phyloP scores from a whole-genome alignment of 805 yeast species.

The Ogataea henricii region DNA sequence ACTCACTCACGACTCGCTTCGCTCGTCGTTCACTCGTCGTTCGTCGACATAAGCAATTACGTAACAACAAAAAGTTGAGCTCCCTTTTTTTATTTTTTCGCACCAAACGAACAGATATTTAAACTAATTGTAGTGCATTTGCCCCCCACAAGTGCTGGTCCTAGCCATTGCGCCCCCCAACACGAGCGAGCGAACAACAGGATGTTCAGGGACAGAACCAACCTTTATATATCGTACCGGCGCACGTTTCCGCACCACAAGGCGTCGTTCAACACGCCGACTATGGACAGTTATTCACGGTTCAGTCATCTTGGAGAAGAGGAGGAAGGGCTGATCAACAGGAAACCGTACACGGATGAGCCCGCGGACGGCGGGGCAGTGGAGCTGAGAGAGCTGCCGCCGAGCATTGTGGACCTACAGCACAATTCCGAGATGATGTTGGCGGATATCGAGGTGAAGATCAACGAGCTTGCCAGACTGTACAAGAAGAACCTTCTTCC shows the following conservation, averaged over 20 bases:
- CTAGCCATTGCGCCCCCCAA: background rate
- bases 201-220: constrained; percentile 96
- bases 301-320: constrained; percentile 50
- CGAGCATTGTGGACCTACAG: constrained; percentile 74
- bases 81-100: too few species aligned
- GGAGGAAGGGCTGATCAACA: constrained; percentile 57
- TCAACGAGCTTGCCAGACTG: constrained; percentile 62
- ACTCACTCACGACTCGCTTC: too few species aligned
- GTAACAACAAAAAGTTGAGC: too few species aligned
- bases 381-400: constrained; percentile 70
- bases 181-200: background rate
- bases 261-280: constrained; percentile 18
- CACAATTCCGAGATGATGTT: constrained; percentile 69
- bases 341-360: constrained; percentile 24
- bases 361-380: constrained; percentile 39
- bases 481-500: constrained; percentile 86
- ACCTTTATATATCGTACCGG: constrained; percentile 82
- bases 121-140: too few species aligned
- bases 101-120: background rate
- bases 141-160: too few species aligned
- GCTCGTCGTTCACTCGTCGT: too few species aligned
- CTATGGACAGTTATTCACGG: constrained; percentile 10
- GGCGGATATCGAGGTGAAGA: constrained; percentile 49
- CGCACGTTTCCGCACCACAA: constrained; percentile 80
- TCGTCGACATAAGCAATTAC: too few species aligned